Evolutionary conservation across 1,284 basidiomycete species (phyloP), one percentile per base, ranked within the genome.

Genomic region (Puccinia horiana): DNA sequence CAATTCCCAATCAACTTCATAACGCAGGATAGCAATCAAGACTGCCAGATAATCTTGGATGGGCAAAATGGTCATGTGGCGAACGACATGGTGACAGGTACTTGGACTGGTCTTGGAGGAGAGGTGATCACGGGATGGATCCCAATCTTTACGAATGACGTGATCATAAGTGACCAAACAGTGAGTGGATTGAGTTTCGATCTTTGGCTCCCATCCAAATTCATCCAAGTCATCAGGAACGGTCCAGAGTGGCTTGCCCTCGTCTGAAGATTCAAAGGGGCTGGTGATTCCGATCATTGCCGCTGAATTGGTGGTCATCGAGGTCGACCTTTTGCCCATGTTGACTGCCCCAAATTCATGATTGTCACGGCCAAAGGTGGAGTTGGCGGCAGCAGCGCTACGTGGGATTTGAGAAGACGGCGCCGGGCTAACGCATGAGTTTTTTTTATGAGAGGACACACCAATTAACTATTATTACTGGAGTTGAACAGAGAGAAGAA

Each of bases 1-100:
- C 49, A 99, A 89, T 85, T 99, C 97, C 96, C 97, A 99, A 84
- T 93, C 94, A 70, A 89, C 90, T 86, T 95, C 94, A 54, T 88
- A 89, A 82, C 92, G 90, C 67, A 99, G 88, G 79, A 98, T 90
- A 1, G 89, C 89, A 82, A 92, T 89, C 61, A 97, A 86, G 23
- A 90, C 90, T 4, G 87, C 87, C 16, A 98, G 89, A 85, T 97
- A 96, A 65, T 90, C 88, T 1, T 95, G 95, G 2, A 95, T 89
- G 0, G 93, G 93, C 1, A 99, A 89, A 84, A 95, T 89, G 29
- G 89, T 87, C 40, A 88, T 88, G 58, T 88, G 86, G 12, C 84
- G 84, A 49, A 52, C 26, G 20, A 49, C 42, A 85, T 85, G 26
- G 85, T 89, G 18, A 56, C 49, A 58, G 18, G 65, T 77, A 54